Conservation (phyloP, 345 rosid species). For the Anacardium occidentale region DNA sequence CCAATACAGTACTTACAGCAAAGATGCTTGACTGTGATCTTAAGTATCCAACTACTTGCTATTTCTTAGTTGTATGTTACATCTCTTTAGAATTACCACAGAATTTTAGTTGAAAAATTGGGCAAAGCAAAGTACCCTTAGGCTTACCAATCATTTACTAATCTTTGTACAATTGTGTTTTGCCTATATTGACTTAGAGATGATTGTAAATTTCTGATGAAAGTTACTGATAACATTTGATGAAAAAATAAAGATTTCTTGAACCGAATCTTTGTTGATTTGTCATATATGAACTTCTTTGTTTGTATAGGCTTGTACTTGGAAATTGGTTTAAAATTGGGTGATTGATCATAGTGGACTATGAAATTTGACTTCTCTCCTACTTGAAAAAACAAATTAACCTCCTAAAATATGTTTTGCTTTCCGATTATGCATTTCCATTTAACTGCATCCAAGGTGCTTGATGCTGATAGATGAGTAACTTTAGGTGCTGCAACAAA, state of each 20-base stretch:
- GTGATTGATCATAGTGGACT: background rate
- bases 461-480: background rate
- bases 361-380: background rate
- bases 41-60: background rate
- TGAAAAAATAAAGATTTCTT: background rate
- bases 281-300: conserved; percentile 15
- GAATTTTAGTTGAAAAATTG: background rate
- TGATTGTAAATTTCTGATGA: conserved; percentile 3
- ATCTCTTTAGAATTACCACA: background rate
- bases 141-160: background rate
- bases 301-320: conserved; percentile 42
- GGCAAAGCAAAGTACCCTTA: background rate
- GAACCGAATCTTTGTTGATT: conserved; percentile 4
- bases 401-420: background rate
- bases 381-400: background rate
- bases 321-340: conserved; percentile 29
- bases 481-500: background rate
- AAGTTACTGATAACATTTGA: background rate
- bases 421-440: background rate
- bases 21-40: conserved; percentile 10
- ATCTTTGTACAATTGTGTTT: background rate
- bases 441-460: background rate
- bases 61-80: background rate
- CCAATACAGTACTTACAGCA: conserved; percentile 26
- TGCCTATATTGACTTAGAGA: background rate